Evolutionary conservation across 1,284 basidiomycete species (phyloP), one percentile per base, ranked within the genome.

Genomic region (Ceratobasidium sp.): DNA sequence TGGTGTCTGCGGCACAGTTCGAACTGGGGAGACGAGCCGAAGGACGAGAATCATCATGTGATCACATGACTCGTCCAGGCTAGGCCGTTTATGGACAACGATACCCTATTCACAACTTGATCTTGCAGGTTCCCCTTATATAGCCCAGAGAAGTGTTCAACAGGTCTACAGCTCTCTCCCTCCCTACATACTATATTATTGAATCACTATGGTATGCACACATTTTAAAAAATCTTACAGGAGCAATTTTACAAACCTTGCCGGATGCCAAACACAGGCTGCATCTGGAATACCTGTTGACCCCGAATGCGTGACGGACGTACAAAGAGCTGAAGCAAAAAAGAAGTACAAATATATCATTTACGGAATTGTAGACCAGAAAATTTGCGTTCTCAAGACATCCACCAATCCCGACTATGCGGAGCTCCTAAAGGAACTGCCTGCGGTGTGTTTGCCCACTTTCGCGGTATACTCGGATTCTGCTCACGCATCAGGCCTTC

Each of bases 351-450:
- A 53, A 38, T 73, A 62, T 40, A 49, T 73, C 53, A 72, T 72
- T 12, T 73, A 49, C 64, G 34, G 31, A 6, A 17, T 73, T 17
- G 54, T 42, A 34, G 20, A 56, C 2, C 50, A 47, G 43, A 34
- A 70, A 65, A 69, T 72, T 32, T 20, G 56, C 20, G 72, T 73
- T 1, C 62, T 52, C n/a, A 72, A 70, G 50, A 60, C 74, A 13
- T 83, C 83, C 15, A 69, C 72, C 0, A 77, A 78, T 45, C 73
- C 78, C 70, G 77, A 87, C 70, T 98, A 94, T 79, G 91, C 96
- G 2, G 82, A 85, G 0, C 98, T 99, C 78, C 65, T 95, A 69
- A 77, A 68, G 0, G 86, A 91, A 75, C 84, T 99, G 54, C 94
- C 95, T 0, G 85, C 88, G 77, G 62, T 54, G 22, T 25, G 13